Evolutionary conservation across 176 grass and related monocot genomes (phyloP).

Genomic region (Oryza longistaminata): DNA sequence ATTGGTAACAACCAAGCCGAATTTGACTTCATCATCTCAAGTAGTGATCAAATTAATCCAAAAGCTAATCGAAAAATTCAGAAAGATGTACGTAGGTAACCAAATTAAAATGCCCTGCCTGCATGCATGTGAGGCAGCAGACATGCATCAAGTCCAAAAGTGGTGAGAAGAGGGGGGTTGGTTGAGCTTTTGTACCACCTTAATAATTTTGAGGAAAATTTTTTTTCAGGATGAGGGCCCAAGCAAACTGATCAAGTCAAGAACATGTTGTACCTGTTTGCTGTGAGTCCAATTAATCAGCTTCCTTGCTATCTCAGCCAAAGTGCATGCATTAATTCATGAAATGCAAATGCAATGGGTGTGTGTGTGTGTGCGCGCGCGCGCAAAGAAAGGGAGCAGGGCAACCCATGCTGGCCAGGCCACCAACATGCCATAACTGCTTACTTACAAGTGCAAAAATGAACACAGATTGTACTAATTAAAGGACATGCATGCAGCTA

Average conservation of each 20-base stretch:
- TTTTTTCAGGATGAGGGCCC: neutral
- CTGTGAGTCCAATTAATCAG: slow-evolving; percentile 39
- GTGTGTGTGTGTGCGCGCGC: neutral
- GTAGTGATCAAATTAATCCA: neutral
- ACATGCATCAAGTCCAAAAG: slow-evolving; percentile 52
- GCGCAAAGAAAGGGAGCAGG: slow-evolving; percentile 34
- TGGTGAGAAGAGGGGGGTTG: slow-evolving; percentile 5
- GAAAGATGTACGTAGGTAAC: neutral
- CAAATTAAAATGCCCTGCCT: neutral
- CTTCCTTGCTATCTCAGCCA: slow-evolving; percentile 53
- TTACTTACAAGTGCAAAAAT: slow-evolving; percentile 34
- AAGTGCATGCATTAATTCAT: neutral
- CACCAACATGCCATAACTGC: slow-evolving; percentile 42
- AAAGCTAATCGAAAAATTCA: neutral
- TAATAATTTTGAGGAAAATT: neutral
- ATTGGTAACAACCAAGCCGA: neutral
- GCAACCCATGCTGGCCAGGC: slow-evolving; percentile 28
- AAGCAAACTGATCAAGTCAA: slow-evolving; percentile 14
- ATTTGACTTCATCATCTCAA: neutral
- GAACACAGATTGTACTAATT: neutral
- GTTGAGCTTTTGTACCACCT: slow-evolving; percentile 28
- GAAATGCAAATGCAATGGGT: neutral
- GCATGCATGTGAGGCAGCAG: slow-evolving; percentile 46
- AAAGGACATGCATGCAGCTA: neutral
- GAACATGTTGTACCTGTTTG: slow-evolving; percentile 36